Base-by-base conservation (phyloP, 2,329 filamentous ascomycete genomes). In the Phialophora tarda region DNA sequence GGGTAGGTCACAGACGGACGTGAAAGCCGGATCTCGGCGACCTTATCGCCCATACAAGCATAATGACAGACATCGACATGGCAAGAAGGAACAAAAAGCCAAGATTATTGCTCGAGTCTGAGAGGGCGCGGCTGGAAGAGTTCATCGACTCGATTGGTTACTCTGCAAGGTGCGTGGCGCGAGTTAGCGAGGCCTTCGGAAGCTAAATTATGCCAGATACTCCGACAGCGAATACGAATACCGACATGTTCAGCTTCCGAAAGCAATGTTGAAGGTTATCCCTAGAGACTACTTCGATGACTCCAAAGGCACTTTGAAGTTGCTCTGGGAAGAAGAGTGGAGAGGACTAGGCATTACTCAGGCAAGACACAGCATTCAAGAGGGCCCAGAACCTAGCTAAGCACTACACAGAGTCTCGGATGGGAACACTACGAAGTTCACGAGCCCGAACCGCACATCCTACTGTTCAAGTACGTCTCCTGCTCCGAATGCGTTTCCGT, bases 361-460 rank as follows among this genome's bases (percentile, higher is more conserved):
- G 89, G 93, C 96, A 82, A 56, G 84, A 57, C 14, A 38, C 1
- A 2, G 38, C 26, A 11, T 10, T 28, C 50, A 14, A 11, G 5
- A 41, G 8, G 8, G 11, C 34, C 4, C 26, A 12, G 48, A 10
- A 26, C 26, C 10, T 41, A 54, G 26, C 32, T 55, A 53, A 75
- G 48, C 21, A 41, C 32, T 23, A 21, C 11, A 23, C 77, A 98
- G 93, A 98, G 94, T 83, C 84, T 99, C 75, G 95, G 95, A 65
- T 99, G 95, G 95, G 94, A 98, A 79, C 95, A 99, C 80, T 99
- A 99, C 78, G 95, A 99, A 80, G 95, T 99, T 62, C 95, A 99
- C 79, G 95, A 98, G 80, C 95, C 95, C 51, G 95, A 99, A 82
- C 95, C 95, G 71, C 95, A 99, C 79, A 99, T 99, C 75, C 86